Evolutionary conservation across 768 basidiomycete genomes (phyloP), one percentile per base, ranked within the genome.

Genomic region (Podaxis sp.): DNA sequence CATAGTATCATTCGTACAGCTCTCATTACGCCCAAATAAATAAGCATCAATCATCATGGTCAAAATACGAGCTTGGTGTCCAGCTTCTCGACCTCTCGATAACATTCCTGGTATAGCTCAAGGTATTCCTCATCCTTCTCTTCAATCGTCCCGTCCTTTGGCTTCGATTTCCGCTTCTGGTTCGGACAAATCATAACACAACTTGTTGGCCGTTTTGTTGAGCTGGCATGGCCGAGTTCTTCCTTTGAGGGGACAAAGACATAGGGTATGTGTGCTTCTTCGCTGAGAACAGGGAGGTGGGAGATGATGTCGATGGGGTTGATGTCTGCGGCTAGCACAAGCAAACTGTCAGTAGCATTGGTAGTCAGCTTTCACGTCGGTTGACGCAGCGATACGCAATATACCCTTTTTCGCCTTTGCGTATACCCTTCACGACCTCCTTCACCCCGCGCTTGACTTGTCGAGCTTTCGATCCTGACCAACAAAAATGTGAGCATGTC

Each of bases 231-330:
- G 0, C 97, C 97, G 28, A 99, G 87, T 70, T 96, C 94, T 74
- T 98, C 97, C 71, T 96, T 97, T 3, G 91, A 95, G 2, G 88
- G 69, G 13, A 95, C 90, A 70, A 93, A 95, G 52, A 95, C 81
- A 69, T 95, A 96, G 0, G 94, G 94, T 71, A 94, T 88, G 38
- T 87, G 80, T 9, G 93, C 90, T 72, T 99, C 97, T 77, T 99
- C 97, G 50, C 92, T 89, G 70, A 99, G 79, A 9, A 98, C 79
- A 4, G 97, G 97, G 54, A 99, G 80, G 76, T 98, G 97, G 36
- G 95, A 95, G 68, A 98, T 95, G 66, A 99, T 97, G 77, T 99
- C 97, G 68, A 98, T 90, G 10, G 97, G 97, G 62, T 92, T 96
- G 72, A 98, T 98, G 74, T 98, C 96, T 40, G 90, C 95, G 3